These are phyloP conservation scores for Talaromyces piceae DNA, from an alignment of 2,329 filamentous ascomycete genomes.

Conservation along the genomic window DNA sequence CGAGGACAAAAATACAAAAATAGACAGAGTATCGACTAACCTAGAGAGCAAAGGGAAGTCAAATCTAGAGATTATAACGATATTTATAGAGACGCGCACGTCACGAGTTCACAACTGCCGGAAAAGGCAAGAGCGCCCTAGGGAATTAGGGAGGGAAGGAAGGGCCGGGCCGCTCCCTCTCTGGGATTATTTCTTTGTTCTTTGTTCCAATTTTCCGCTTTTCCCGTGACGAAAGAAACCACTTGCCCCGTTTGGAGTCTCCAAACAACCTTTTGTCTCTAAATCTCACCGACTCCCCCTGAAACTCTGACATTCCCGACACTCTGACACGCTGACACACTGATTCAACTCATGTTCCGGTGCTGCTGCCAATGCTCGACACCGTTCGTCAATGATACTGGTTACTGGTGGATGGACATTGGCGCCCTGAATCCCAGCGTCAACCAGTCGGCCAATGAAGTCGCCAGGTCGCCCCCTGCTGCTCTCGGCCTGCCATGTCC, in stretches of 20 bases:
- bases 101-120: no score
- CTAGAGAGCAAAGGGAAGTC: no score
- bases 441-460: neutral
- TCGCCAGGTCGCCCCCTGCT: neutral
- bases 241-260: neutral
- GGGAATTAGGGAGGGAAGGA: neutral
- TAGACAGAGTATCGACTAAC: no score
- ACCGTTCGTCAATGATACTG: neutral
- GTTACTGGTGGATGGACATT: neutral
- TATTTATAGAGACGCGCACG: conserved; percentile 14
- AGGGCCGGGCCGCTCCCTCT: neutral
- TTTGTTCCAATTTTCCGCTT: neutral
- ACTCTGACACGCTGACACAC: neutral
- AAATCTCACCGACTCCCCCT: no score
- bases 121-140: conserved; percentile 6
- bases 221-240: neutral
- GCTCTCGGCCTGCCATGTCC: neutral
- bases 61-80: conserved; percentile 13
- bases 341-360: no score
- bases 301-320: neutral
- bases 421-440: neutral
- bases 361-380: neutral
- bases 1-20: conserved; percentile 48
- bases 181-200: neutral
- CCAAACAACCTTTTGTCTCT: neutral